Percentiles rank a stretch among this genome's conserved stretches.
phyloP scores from a whole-genome alignment of 176 grass and related monocot species.

The maize (Zea mays) region DNA sequence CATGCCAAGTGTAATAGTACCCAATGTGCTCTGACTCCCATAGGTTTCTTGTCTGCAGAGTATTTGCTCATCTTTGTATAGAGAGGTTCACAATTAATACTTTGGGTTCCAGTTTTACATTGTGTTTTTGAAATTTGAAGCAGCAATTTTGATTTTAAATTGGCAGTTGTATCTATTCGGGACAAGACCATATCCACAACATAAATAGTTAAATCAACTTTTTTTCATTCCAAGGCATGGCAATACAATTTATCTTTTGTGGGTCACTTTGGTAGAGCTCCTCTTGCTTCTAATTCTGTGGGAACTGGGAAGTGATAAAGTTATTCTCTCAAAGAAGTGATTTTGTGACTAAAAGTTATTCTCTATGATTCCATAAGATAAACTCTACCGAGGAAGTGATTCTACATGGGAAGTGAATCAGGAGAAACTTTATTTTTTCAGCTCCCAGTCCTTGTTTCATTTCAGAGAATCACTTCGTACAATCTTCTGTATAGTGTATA shows the following conservation, averaged over 20 bases:
- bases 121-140: background rate
- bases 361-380: background rate
- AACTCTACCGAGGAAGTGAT: background rate
- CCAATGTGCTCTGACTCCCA: background rate
- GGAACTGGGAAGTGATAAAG: background rate
- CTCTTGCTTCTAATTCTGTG: background rate
- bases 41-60: background rate
- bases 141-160: background rate
- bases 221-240: conserved; percentile 2
- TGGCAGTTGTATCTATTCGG: background rate
- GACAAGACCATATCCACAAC: background rate
- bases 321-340: background rate
- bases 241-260: background rate
- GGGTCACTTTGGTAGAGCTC: background rate
- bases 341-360: background rate
- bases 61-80: background rate
- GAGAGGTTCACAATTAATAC: background rate
- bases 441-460: background rate
- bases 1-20: background rate
- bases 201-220: conserved; percentile 7
- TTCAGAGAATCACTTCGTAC: background rate
- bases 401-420: background rate
- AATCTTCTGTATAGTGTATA: background rate
- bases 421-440: background rate
- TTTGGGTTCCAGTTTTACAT: background rate